Base-by-base conservation (phyloP, 345 rosid species). In the Eucalyptus urophylla region DNA sequence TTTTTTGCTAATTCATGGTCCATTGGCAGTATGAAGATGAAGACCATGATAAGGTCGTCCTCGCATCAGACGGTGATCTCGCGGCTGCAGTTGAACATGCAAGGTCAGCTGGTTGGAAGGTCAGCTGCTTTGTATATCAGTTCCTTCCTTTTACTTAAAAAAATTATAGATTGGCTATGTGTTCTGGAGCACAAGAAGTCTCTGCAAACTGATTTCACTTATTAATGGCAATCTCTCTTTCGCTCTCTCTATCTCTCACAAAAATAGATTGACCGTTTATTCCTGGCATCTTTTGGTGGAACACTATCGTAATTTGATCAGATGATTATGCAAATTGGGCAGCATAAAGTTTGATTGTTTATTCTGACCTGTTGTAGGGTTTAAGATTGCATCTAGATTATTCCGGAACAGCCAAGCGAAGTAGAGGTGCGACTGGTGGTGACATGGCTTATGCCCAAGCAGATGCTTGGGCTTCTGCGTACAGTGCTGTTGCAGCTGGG, bases 391-490 rank as follows among this genome's bases (percentile, higher is more conserved):
- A 97, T 95, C 89, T 98, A 90, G 99, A 98, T 90, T 94, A 95
- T 89, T 92, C 98, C 29, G 95, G 95, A 87, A 89, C 87, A 86
- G 89, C 88, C 31, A 88, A 88, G 88, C 93, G 91, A 29, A 90
- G 95, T 86, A 91, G 89, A 89, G 94, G 94, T 54, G 54, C 93
- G 62, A 90, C 81, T 86, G 89, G 95, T 62, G 97, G 93, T 90
- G 91, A 92, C 87, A 45, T 92, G 90, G 98, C 94, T 65, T 95
- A 95, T 65, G 97, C 90, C 43, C 93, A 94, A 49, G 40, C 92
- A 44, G 98, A 96, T 90, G 99, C 99, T 16, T 96, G 99, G 99
- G 96, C 97, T 87, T 89, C 98, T 29, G 99, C 99, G 8, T 97
- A 94, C 91, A 94, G 99, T 86, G 93, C 96, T 15, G 97, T 95